Conservation (phyloP, 2,329 filamentous ascomycete species). For the Blumeriella jaapii region DNA sequence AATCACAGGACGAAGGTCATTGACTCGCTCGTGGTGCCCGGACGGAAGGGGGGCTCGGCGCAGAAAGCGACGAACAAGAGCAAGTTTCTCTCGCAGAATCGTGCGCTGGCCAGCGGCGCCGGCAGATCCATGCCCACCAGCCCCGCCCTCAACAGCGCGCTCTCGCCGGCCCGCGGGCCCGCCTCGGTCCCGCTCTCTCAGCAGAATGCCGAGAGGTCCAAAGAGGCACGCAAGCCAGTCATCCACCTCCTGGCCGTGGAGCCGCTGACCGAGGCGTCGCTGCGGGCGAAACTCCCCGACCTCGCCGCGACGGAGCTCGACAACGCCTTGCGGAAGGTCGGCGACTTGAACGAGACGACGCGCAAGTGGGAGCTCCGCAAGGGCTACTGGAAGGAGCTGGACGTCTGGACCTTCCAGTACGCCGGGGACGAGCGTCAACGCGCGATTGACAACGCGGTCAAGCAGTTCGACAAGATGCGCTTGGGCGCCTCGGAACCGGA, state of each 20-base stretch:
- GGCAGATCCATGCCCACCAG: constrained; percentile 38
- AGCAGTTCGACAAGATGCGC: constrained; percentile 47
- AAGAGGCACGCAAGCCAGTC: constrained; percentile 40
- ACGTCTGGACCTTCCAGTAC: constrained; percentile 52
- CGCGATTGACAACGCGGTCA: constrained; percentile 49
- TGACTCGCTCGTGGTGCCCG: constrained; percentile 19
- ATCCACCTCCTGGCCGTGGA: constrained; percentile 50
- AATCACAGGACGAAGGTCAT: constrained; percentile 30
- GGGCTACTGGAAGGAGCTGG: constrained; percentile 50
- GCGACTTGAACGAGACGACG: constrained; percentile 36
- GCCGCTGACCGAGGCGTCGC: constrained; percentile 38
- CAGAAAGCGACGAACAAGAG: constrained; percentile 19
- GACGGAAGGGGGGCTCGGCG: constrained; percentile 14
- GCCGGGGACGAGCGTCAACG: constrained; percentile 43
- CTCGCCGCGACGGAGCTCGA: constrained; percentile 39
- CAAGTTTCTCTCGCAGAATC: constrained; percentile 20
- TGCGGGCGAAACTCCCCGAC: constrained; percentile 40
- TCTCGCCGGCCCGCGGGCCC: constrained; percentile 41
- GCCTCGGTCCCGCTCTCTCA: constrained; percentile 40
- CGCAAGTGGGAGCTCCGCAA: constrained; percentile 46
- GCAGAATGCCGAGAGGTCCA: constrained; percentile 40
- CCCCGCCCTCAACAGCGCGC: constrained; percentile 42
- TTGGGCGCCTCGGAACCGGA: constrained; percentile 43
- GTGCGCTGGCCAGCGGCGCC: constrained; percentile 16
- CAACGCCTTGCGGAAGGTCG: constrained; percentile 45